Evolutionary conservation across 1,284 basidiomycete genomes (phyloP).

Genomic region (Hemileia vastatrix): DNA sequence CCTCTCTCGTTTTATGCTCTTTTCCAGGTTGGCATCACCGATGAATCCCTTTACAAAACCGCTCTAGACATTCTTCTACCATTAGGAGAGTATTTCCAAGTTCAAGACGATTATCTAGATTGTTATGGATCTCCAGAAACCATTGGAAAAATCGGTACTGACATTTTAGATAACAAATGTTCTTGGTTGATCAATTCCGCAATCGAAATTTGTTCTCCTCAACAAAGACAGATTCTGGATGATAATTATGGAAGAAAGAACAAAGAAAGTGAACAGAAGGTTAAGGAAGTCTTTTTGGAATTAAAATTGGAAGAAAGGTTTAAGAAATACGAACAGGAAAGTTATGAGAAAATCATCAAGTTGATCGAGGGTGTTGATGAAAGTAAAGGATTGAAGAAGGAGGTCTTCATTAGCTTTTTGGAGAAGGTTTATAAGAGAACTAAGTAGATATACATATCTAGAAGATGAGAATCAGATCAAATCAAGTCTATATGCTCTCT

Average conservation of each 20-base stretch:
- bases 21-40: conserved; percentile 55
- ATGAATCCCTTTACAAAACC: conserved; percentile 62
- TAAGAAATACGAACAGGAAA: conserved; percentile 65
- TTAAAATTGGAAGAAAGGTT: conserved; percentile 63
- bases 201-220: conserved; percentile 58
- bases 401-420: conserved; percentile 75
- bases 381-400: conserved; percentile 57
- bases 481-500: too few species aligned
- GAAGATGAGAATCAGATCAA: too few species aligned
- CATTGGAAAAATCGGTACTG: conserved; percentile 94
- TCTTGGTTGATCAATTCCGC: conserved; percentile 93
- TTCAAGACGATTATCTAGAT: conserved; percentile 97
- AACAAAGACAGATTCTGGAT: conserved; percentile 53
- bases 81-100: conserved; percentile 96
- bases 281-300: conserved; percentile 69
- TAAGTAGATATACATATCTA: conserved; percentile 36
- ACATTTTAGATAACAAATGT: conserved; percentile 98
- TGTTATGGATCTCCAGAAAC: conserved; percentile 80
- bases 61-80: conserved; percentile 79
- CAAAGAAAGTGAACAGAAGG: conserved; percentile 54
- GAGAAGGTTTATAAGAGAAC: conserved; percentile 71
- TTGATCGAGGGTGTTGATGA: conserved; percentile 65
- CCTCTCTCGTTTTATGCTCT: not conserved
- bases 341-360: conserved; percentile 58
- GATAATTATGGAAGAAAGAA: conserved; percentile 76